phyloP scores from a whole-genome alignment of 352 stramenopile genomes.

The Phytophthora crassamura region DNA sequence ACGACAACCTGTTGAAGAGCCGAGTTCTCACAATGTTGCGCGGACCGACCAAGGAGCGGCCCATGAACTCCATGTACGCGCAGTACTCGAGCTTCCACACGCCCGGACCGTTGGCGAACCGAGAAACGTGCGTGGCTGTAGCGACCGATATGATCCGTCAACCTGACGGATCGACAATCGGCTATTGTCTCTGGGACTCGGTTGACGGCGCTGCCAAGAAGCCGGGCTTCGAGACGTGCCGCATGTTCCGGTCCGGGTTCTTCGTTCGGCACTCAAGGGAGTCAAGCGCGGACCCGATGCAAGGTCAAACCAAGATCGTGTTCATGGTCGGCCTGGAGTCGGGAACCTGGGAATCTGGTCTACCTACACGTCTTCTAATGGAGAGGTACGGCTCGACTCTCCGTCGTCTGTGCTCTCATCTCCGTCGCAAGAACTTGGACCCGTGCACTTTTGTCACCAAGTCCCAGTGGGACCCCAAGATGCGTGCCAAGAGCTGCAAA shows the following conservation, averaged over 20 bases:
- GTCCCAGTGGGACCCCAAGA: conserved; percentile 42
- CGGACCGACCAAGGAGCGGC: conserved; percentile 31
- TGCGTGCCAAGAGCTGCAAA: conserved; percentile 31
- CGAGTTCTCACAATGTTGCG: conserved; percentile 44
- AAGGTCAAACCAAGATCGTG: conserved; percentile 54
- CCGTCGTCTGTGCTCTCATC: conserved; percentile 42
- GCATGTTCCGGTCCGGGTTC: conserved; percentile 61
- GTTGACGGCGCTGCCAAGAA: conserved; percentile 38
- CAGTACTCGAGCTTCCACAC: conserved; percentile 44
- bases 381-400: conserved; percentile 47
- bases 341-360: conserved; percentile 28
- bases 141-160: conserved; percentile 42
- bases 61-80: conserved; percentile 40
- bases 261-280: conserved; percentile 41
- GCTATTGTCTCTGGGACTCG: conserved; percentile 69
- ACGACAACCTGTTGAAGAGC: conserved; percentile 54
- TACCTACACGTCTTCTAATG: conserved; percentile 46
- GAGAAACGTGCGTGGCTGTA: conserved; percentile 38
- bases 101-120: conserved; percentile 43
- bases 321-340: conserved; percentile 56
- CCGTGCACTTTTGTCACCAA: conserved; percentile 51
- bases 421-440: conserved; percentile 52
- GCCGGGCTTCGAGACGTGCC: conserved; percentile 22
- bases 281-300: conserved; percentile 12
- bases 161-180: conserved; percentile 49